A percentile compares a stretch with the other conserved stretches of the same genome.
phyloP scores from a whole-genome alignment of 1,139 yeast genomes.

The Debaryomyces psychrophilus region DNA sequence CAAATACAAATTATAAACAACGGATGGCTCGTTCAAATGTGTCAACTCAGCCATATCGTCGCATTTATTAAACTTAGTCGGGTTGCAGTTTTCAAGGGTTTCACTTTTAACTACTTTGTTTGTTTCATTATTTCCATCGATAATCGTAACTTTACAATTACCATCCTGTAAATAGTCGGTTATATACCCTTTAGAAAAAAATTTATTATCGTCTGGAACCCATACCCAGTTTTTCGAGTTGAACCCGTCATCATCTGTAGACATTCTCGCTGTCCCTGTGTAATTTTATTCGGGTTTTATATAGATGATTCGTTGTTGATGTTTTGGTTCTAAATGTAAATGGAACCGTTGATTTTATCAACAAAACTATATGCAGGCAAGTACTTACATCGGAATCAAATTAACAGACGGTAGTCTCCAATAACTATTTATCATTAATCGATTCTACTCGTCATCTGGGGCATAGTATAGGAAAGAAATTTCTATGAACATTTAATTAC shows the following conservation, averaged over 20 bases:
- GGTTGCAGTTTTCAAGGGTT: conserved; percentile 72
- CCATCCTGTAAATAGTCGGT: conserved; percentile 56
- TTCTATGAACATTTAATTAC: too few relatives aligned
- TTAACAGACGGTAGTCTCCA: background rate
- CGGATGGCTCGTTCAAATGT: conserved; percentile 92
- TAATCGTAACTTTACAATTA: conserved; percentile 54
- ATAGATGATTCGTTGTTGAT: conserved; percentile 2
- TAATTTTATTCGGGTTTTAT: background rate
- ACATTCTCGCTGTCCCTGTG: conserved; percentile 15
- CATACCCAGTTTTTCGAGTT: conserved; percentile 72
- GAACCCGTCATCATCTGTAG: conserved; percentile 51
- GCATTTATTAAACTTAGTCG: conserved; percentile 88
- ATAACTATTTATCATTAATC: too few relatives aligned
- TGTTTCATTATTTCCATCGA: conserved; percentile 47
- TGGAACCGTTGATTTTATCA: background rate
- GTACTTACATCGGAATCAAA: background rate
- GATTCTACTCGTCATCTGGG: too few relatives aligned
- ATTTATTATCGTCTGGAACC: conserved; percentile 70
- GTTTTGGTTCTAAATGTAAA: conserved; percentile 11
- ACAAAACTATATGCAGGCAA: conserved; percentile 6
- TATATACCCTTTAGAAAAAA: conserved; percentile 73
- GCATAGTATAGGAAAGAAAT: too few relatives aligned
- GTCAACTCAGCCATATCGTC: conserved; percentile 97
- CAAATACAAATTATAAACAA: conserved; percentile 74
- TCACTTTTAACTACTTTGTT: conserved; percentile 42